phyloP scores from a whole-genome alignment of 2,329 filamentous ascomycete genomes.

The Magnaporthiopsis rhizophila region DNA sequence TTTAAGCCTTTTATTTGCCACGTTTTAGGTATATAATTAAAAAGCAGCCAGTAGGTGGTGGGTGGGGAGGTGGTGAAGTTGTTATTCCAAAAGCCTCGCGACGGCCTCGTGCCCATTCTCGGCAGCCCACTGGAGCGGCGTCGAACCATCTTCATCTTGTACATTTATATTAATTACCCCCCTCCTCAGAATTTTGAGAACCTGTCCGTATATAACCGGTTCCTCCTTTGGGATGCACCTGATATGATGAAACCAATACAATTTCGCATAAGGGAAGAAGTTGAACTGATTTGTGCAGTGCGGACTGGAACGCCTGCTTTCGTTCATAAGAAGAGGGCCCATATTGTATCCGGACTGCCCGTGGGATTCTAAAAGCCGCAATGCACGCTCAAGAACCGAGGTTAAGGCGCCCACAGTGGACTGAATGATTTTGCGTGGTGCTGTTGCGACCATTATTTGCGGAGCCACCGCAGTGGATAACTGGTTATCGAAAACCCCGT shows the following conservation, averaged over 20 bases:
- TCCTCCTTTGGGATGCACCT: too few species aligned
- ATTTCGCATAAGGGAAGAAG: not conserved
- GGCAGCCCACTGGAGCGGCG: too few species aligned
- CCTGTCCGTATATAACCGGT: too few species aligned
- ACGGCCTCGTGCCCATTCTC: too few species aligned
- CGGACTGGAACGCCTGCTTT: not conserved
- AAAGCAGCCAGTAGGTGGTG: too few species aligned
- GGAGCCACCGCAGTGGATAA: constrained; percentile 13
- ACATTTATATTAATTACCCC: too few species aligned
- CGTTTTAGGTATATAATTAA: too few species aligned
- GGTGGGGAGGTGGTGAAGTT: too few species aligned
- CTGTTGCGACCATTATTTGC: constrained; percentile 13
- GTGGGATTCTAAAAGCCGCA: not conserved
- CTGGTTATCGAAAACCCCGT: constrained; percentile 17
- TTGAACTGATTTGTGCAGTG: not conserved
- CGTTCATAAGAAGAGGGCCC: constrained; percentile 5
- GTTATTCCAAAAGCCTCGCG: too few species aligned
- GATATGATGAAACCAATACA: not conserved
- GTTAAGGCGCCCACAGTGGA: constrained; percentile 10
- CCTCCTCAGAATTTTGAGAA: too few species aligned
- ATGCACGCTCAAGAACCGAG: constrained; percentile 12
- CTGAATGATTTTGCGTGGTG: constrained; percentile 17
- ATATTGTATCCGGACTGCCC: constrained; percentile 4
- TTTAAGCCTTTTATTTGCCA: too few species aligned
- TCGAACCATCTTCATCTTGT: too few species aligned